phyloP scores from a whole-genome alignment of 2,329 filamentous ascomycete genomes.

The Diaporthe vexans region DNA sequence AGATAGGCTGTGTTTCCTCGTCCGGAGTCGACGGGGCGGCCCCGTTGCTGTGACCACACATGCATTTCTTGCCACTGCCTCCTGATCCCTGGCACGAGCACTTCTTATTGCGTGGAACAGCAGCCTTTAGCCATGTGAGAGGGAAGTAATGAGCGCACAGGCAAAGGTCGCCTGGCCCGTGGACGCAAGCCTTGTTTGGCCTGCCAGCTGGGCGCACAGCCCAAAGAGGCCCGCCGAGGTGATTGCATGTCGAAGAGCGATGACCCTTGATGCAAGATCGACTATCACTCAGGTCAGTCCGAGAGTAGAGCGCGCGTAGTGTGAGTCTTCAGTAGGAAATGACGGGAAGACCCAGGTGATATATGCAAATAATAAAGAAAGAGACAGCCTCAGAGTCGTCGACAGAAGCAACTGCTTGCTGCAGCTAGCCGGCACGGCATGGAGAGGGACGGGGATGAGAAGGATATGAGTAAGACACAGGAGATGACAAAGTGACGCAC shows the following conservation, averaged over 20 bases:
- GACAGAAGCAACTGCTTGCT: slow-evolving; percentile 8
- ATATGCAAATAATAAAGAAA: not conserved
- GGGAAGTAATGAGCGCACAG: slow-evolving; percentile 57
- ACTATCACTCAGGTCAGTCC: slow-evolving; percentile 55
- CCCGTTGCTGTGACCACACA: slow-evolving; percentile 30
- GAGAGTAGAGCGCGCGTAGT: not conserved
- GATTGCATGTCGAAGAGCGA: slow-evolving; percentile 81
- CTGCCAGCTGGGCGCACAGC: slow-evolving; percentile 79
- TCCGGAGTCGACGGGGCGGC: slow-evolving; percentile 43
- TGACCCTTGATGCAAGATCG: slow-evolving; percentile 83
- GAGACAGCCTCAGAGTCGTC: not conserved
- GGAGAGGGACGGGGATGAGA: not conserved
- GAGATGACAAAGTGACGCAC: slow-evolving; percentile 2
- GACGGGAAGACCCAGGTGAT: not conserved
- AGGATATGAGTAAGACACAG: slow-evolving; percentile 4
- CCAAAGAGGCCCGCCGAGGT: slow-evolving; percentile 51
- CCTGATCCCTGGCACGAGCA: slow-evolving; percentile 60
- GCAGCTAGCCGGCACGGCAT: slow-evolving; percentile 22
- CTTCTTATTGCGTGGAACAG: slow-evolving; percentile 70
- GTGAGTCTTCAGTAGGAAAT: not conserved
- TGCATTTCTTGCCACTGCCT: slow-evolving; percentile 35
- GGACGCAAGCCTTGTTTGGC: slow-evolving; percentile 78
- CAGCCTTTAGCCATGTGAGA: slow-evolving; percentile 61
- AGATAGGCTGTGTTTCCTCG: slow-evolving; percentile 41
- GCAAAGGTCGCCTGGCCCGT: slow-evolving; percentile 74